phyloP scores from a whole-genome alignment of 2,329 filamentous ascomycete species.

The Arachnomyces sp. region DNA sequence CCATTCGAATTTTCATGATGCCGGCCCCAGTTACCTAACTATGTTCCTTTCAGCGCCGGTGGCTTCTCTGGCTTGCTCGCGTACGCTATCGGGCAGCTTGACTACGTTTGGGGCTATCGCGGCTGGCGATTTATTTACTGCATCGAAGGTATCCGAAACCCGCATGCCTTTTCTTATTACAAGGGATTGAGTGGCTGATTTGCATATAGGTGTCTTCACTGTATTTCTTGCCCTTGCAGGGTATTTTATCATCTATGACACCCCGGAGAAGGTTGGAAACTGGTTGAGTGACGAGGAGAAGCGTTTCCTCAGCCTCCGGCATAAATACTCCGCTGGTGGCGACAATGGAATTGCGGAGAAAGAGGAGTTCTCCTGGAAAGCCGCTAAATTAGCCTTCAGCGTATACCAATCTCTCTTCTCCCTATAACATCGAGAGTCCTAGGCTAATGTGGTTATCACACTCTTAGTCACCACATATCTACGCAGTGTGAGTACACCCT shows the following conservation, averaged over 20 bases:
- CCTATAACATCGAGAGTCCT: no score
- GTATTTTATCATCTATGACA: constrained; percentile 6
- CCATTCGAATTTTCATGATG: constrained; percentile 34
- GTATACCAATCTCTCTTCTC: no score
- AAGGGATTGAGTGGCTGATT: no score
- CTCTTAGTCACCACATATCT: no score
- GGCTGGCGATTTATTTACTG: constrained; percentile 45
- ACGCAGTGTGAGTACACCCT: no score
- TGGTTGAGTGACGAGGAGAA: constrained; percentile 13
- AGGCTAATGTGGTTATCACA: no score
- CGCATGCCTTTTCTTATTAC: no score
- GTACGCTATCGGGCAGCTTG: constrained; percentile 38
- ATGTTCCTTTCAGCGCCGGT: constrained; percentile 24
- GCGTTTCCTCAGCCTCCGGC: constrained; percentile 10
- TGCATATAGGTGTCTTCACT: no score
- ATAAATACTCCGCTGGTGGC: constrained; percentile 10
- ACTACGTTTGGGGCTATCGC: constrained; percentile 30
- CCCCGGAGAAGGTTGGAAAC: constrained; percentile 8
- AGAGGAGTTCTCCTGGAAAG: constrained; percentile 10
- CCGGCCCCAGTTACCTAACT: no score
- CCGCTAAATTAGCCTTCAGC: constrained; percentile 6
- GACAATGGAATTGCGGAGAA: constrained; percentile 12
- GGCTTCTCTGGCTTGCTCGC: constrained; percentile 43
- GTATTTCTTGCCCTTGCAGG: no score
- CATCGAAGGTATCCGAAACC: constrained; percentile 40